Conservation (phyloP, 306 rosid genomes). For the Oxytropis ochrocephala region DNA sequence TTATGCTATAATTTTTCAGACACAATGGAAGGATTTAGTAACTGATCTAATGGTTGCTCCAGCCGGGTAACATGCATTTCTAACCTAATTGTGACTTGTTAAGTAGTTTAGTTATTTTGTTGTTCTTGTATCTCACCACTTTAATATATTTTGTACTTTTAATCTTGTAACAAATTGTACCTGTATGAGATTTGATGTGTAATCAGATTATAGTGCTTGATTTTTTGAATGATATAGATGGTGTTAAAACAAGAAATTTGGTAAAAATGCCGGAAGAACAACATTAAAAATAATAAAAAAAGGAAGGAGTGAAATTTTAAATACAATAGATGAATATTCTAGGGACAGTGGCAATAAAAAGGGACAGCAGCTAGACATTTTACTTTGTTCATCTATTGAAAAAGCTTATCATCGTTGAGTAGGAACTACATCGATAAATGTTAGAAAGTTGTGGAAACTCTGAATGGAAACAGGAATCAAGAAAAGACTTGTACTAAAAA, state of each 20-base stretch:
- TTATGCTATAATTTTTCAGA: slow-evolving; percentile 39
- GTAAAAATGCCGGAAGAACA: neutral
- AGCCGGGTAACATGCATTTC: slow-evolving; percentile 57
- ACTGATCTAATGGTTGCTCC: slow-evolving; percentile 90
- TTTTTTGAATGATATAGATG: neutral
- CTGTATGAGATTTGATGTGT: neutral
- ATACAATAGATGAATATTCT: neutral
- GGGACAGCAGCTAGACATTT: neutral
- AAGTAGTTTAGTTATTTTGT: slow-evolving; percentile 8
- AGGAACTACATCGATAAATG: neutral
- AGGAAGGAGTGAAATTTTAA: neutral
- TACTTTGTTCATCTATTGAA: neutral
- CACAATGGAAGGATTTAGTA: slow-evolving; percentile 80
- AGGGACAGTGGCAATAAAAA: neutral
- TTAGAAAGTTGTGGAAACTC: neutral
- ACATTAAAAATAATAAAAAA: neutral
- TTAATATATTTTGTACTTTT: neutral
- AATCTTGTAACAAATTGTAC: slow-evolving; percentile 4
- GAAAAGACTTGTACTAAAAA: neutral
- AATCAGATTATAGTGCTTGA: neutral
- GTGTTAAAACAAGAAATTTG: neutral
- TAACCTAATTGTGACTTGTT: slow-evolving; percentile 10
- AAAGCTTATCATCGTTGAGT: neutral
- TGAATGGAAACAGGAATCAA: neutral
- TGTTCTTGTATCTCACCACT: slow-evolving; percentile 3